Evolutionary conservation across 805 yeast genomes (phyloP).

Genomic region (Metschnikowia chrysomelidarum): DNA sequence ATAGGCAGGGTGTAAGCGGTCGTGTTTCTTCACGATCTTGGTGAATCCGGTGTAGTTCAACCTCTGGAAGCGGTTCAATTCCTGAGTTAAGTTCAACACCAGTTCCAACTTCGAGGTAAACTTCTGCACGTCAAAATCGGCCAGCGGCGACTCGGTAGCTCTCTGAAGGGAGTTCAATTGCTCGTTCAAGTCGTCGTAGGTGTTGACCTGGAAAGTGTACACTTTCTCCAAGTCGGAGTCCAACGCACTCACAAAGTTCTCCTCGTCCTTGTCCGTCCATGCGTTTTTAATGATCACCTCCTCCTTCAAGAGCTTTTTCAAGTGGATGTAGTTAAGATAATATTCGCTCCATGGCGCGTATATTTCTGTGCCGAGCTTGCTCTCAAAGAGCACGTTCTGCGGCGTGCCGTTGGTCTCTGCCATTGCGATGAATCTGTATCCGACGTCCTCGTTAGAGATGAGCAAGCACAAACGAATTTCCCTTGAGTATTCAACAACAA

Average conservation of each 20-base stretch:
- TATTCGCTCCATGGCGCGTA: conserved; percentile 85
- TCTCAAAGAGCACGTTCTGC: conserved; percentile 76
- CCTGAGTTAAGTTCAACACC: conserved; percentile 70
- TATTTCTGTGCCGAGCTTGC: conserved; percentile 73
- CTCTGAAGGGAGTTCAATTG: conserved; percentile 64
- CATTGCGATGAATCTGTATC: too few species aligned
- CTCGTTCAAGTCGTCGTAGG: conserved; percentile 66
- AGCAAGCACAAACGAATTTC: too few species aligned
- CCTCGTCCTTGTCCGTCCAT: conserved; percentile 75
- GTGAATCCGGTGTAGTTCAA: conserved; percentile 92
- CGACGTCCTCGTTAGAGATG: too few species aligned
- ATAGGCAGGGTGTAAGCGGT: conserved; percentile 80
- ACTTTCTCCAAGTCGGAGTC: conserved; percentile 76
- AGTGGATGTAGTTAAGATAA: conserved; percentile 62
- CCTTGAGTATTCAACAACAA: too few species aligned
- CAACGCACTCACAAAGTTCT: conserved; percentile 60
- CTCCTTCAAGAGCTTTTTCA: conserved; percentile 70
- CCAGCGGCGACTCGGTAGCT: conserved; percentile 40
- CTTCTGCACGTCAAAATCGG: conserved; percentile 51
- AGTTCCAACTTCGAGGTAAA: conserved; percentile 75
- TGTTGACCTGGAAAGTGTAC: conserved; percentile 64
- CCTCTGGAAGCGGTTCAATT: conserved; percentile 85
- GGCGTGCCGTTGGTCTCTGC: not conserved
- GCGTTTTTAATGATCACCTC: conserved; percentile 46
- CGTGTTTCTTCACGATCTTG: conserved; percentile 95